Base-by-base conservation (phyloP, 1,284 basidiomycete species). In the Flammula alnicola region DNA sequence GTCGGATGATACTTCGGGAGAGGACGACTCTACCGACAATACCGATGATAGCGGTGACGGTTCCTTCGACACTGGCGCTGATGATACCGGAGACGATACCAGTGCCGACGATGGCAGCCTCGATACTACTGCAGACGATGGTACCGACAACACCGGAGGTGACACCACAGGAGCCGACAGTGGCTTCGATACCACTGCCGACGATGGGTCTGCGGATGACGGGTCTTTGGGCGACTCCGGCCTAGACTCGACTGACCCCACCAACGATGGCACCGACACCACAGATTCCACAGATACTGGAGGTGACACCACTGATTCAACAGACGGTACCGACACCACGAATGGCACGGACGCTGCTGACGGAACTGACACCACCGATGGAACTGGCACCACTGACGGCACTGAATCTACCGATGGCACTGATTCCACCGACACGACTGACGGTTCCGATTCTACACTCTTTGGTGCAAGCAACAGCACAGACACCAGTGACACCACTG, bases 11-110 rank as follows among this genome's bases (percentile, higher is more conserved):
- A 38, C 42, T 44, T 12, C 23, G 40, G 40, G 12, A 32, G 41
- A 10, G 47, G 53, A 55, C 26, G 56, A 55, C 26, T 22, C 43
- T 12, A 44, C 33, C 38, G 51, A 52, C 35, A 51, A 49, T 17
- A 31, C n/a, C 19, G 49, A 41, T 12, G 27, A 30, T 14, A 39
- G 25, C n/a, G 47, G 22, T 2, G 27, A 30, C 20, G 44, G 25
- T 14, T 50, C 25, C 14, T n/a, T 41, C 14, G 52, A 51, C 38
- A 25, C 38, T 26, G 20, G 22, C 8, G 46, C 39, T 10, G 44
- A 51, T 19, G 48, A 43, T 20, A 16, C 19, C 2, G 44, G 41
- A 14, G 42, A 49, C 46, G 47, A 47, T 19, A 29, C 31, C 10
- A 32, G 45, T 8, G 19, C 38, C 16, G 51, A 52, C 16, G 29